Evolutionary conservation across 2,329 filamentous ascomycete species (phyloP), one percentile per base, ranked within the genome.

Genomic region (Phaeosphaeriaceae sp.): DNA sequence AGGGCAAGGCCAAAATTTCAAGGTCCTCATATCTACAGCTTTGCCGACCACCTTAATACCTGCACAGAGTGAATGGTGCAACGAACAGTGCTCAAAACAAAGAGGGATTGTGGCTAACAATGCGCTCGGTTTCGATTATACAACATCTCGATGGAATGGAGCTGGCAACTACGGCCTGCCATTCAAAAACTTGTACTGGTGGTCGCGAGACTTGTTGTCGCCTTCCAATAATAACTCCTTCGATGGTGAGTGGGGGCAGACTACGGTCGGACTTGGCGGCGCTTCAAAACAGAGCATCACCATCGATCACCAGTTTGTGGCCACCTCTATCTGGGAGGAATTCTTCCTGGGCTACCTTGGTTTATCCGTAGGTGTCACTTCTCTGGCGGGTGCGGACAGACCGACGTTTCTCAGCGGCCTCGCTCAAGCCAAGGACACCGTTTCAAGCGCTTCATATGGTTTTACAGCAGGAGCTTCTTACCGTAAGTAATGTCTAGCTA

Each of bases 401-500:
- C 34, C 47, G 0, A 60, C 66, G 3, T 67, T 71, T 32, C 42
- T 72, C n/a, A 33, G 54, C 3, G 57, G 58, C 4, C 58, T 66
- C 16, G 49, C 44, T 13, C 32, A 40, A 9, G 13, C 29, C 13
- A 17, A 5, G 1, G 47, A 49, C 11, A 11, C 26, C 4, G 64
- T 62, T 3, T 60, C 70, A 4, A 72, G 67, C 37, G 28, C 43
- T 2, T 67, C 70, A 1, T 74, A 67, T 30, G 67, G 67, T 16
- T 73, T 72, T 44, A 66, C 66, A 0, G 71, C 72, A 4, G 72
- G 72, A 6, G 71, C 69, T 9, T 51, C 38, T 6, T 73, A 74
- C 47, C 59, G 71, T 72, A 43, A 66, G 70, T 71, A 1, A 13
- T n/a, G 18, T 23, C 8, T n/a, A 15, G n/a, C 6, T 23, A 16